phyloP scores from a whole-genome alignment of 208 protist genomes.

The Leptomonas pyrrhocoris region DNA sequence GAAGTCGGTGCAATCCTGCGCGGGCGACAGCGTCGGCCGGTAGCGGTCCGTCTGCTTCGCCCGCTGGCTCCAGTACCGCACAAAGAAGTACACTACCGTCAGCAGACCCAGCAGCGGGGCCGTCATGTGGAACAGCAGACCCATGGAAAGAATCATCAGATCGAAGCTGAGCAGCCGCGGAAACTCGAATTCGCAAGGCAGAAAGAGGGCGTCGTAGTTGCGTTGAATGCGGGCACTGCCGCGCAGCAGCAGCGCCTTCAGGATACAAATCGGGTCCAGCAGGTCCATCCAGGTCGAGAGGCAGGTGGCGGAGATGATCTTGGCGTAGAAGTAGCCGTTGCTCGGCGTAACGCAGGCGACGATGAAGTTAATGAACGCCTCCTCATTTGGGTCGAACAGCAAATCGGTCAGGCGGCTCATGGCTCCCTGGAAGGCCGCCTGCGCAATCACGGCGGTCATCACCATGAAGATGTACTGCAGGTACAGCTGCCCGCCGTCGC shows the following conservation, averaged over 20 bases:
- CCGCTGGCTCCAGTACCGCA: slow-evolving; percentile 77
- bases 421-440: slow-evolving; percentile 80
- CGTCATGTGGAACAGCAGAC: slow-evolving; percentile 88
- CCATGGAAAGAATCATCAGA: slow-evolving; percentile 78
- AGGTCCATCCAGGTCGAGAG: slow-evolving; percentile 73
- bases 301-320: slow-evolving; percentile 65
- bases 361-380: slow-evolving; percentile 59
- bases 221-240: slow-evolving; percentile 63
- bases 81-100: slow-evolving; percentile 67
- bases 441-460: slow-evolving; percentile 82
- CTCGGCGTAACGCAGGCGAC: slow-evolving; percentile 72
- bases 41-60: slow-evolving; percentile 74
- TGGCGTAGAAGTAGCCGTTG: slow-evolving; percentile 85
- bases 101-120: slow-evolving; percentile 69
- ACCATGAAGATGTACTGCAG: slow-evolving; percentile 90
- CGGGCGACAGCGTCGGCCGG: slow-evolving; percentile 47
- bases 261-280: slow-evolving; percentile 55
- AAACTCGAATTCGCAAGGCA: slow-evolving; percentile 57
- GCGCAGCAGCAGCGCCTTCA: slow-evolving; percentile 54
- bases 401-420: slow-evolving; percentile 55
- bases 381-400: slow-evolving; percentile 35
- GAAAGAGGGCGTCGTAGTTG: slow-evolving; percentile 77
- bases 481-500: slow-evolving; percentile 62
- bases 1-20: slow-evolving; percentile 78
- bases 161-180: slow-evolving; percentile 71